These are phyloP conservation scores for Haplosporangium sp. DNA, from an alignment of 371 early-diverging fungal species.

Conservation along the genomic window DNA sequence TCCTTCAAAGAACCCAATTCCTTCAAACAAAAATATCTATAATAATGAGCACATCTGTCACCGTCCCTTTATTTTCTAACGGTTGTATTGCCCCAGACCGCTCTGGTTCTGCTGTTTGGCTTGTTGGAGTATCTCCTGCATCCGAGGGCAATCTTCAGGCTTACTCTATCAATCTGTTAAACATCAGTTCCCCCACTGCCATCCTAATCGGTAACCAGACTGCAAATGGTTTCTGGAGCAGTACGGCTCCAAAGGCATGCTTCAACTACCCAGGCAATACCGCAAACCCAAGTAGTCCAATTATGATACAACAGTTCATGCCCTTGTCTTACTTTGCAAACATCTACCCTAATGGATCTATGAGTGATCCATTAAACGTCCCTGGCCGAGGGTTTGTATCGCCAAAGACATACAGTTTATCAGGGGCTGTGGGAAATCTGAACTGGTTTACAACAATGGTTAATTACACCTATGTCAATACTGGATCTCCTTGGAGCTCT, in stretches of 20 bases:
- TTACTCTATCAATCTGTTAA: constrained; percentile 24
- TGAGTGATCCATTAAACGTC: neutral
- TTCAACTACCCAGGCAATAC: constrained; percentile 17
- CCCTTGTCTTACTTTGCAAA: constrained; percentile 16
- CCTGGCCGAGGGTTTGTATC: constrained; percentile 16
- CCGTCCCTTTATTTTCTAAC: constrained; percentile 13
- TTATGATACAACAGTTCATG: constrained; percentile 31
- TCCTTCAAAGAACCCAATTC: too few species aligned
- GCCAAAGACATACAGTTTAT: constrained; percentile 16
- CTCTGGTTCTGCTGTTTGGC: constrained; percentile 12
- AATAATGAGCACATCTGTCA: neutral
- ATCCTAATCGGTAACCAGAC: constrained; percentile 26
- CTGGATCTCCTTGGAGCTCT: constrained; percentile 29
- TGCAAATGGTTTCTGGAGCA: constrained; percentile 7
- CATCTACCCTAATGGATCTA: constrained; percentile 37
- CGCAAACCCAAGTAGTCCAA: constrained; percentile 17
- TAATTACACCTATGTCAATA: constrained; percentile 3
- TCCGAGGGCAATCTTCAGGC: constrained; percentile 28
- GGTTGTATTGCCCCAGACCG: constrained; percentile 31
- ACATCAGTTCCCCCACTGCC: constrained; percentile 36
- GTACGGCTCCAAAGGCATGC: constrained; percentile 18
- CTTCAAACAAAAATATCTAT: too few species aligned
- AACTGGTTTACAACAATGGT: constrained; percentile 28
- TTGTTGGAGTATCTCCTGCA: constrained; percentile 26
- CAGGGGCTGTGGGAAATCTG: constrained; percentile 12